A percentile compares a stretch with the other conserved stretches of the same genome.
phyloP scores from a whole-genome alignment of 2,329 filamentous ascomycete species.

The Cladosporium phlei region DNA sequence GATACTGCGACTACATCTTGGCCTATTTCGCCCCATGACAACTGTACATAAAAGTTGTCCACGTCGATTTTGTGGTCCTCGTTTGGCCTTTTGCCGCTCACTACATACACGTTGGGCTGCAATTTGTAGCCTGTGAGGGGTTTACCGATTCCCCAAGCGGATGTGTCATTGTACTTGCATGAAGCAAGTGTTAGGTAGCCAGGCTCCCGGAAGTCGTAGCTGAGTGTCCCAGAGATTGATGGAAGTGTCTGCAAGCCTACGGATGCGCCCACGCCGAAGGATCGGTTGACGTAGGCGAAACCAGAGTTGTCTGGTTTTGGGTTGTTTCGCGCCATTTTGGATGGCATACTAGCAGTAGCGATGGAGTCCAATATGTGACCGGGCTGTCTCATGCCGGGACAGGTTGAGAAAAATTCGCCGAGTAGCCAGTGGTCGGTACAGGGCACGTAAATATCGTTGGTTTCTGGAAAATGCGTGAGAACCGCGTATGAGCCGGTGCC shows the following conservation, averaged over 20 bases:
- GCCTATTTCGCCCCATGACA: neutral
- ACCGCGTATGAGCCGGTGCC: neutral
- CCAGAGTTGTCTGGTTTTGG: slow-evolving; percentile 4
- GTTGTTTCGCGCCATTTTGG: neutral
- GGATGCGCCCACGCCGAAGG: slow-evolving; percentile 1
- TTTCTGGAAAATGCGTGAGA: neutral
- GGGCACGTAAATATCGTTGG: neutral
- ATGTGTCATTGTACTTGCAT: slow-evolving; percentile 2
- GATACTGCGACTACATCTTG: neutral
- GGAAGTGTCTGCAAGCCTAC: neutral
- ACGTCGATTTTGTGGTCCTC: neutral
- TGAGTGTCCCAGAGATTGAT: neutral
- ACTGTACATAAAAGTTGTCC: neutral
- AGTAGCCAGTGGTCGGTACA: neutral
- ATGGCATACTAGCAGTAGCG: neutral
- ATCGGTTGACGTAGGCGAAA: neutral
- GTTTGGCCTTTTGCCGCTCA: neutral
- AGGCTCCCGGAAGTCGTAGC: slow-evolving; percentile 1
- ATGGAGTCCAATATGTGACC: neutral
- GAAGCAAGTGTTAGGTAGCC: neutral
- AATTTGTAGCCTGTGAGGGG: neutral
- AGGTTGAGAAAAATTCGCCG: slow-evolving; percentile 2
- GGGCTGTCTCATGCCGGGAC: neutral
- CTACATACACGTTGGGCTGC: neutral
- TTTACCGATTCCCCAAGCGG: neutral